Conservation (phyloP, 2,329 filamentous ascomycete species). For the Furcasterigmium sp. region DNA sequence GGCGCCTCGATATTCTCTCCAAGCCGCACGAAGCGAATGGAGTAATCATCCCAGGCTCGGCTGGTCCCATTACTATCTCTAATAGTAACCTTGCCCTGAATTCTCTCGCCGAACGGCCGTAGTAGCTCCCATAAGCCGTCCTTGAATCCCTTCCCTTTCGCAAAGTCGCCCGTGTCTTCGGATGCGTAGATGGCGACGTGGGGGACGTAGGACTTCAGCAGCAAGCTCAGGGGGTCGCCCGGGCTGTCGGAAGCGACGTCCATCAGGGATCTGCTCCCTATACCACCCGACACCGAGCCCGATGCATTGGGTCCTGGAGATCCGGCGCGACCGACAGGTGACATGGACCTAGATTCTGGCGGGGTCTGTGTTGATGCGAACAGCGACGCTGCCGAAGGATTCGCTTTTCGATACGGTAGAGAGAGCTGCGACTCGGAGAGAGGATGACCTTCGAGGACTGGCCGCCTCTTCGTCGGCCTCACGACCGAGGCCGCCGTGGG, state of each 20-base stretch:
- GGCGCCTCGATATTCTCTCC: slow-evolving; percentile 52
- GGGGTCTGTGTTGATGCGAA: slow-evolving; percentile 64
- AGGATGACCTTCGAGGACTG: slow-evolving; percentile 40
- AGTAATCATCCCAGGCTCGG: slow-evolving; percentile 81
- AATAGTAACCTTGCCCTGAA: slow-evolving; percentile 84
- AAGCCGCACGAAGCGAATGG: slow-evolving; percentile 76
- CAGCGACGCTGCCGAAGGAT: slow-evolving; percentile 55
- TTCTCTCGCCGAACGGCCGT: slow-evolving; percentile 82
- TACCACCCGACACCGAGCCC: slow-evolving; percentile 51
- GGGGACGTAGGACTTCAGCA: slow-evolving; percentile 82
- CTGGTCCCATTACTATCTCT: slow-evolving; percentile 85
- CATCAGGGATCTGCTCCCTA: slow-evolving; percentile 36
- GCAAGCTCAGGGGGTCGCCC: slow-evolving; percentile 56
- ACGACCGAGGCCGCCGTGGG: slow-evolving; percentile 58
- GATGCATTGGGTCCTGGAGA: slow-evolving; percentile 52
- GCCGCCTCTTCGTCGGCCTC: slow-evolving; percentile 58
- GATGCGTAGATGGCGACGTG: slow-evolving; percentile 87
- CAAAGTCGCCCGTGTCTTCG: slow-evolving; percentile 73
- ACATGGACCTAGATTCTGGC: slow-evolving; percentile 62
- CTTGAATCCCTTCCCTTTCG: slow-evolving; percentile 77
- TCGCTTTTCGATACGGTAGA: slow-evolving; percentile 48
- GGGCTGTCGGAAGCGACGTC: slow-evolving; percentile 39
- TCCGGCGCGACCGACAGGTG: slow-evolving; percentile 52
- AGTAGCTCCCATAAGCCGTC: slow-evolving; percentile 80
- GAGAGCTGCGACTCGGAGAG: slow-evolving; percentile 47